phyloP scores from a whole-genome alignment of 2,329 filamentous ascomycete species.

The Monilinia laxa region DNA sequence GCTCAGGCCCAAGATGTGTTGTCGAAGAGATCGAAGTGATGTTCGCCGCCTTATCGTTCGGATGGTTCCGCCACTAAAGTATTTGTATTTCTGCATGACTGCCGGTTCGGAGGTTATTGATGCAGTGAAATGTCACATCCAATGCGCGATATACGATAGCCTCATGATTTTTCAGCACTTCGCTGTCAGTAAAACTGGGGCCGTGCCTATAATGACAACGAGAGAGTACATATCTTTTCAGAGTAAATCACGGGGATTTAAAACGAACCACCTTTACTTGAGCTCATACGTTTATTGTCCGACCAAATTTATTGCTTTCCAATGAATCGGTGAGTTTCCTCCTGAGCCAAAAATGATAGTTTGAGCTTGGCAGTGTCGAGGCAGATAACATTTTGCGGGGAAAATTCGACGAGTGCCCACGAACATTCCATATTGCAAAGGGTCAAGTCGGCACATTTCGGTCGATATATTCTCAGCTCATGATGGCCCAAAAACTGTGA shows the following conservation, averaged over 20 bases:
- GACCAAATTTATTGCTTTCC: background rate
- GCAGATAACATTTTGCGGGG: background rate
- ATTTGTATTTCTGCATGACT: background rate
- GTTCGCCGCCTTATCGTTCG: slow-evolving; percentile 20
- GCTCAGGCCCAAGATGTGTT: slow-evolving; percentile 2
- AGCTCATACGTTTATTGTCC: background rate
- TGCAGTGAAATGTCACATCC: slow-evolving; percentile 12
- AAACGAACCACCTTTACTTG: background rate
- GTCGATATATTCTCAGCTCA: background rate
- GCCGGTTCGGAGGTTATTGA: slow-evolving; percentile 5
- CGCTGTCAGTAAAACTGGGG: slow-evolving; percentile 12
- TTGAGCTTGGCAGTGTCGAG: background rate
- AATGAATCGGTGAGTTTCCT: background rate
- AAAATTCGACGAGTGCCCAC: background rate
- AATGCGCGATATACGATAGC: background rate
- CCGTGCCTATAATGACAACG: background rate
- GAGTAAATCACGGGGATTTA: background rate
- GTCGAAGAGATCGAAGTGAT: slow-evolving; percentile 1
- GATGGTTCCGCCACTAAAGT: slow-evolving; percentile 11
- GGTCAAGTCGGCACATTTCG: background rate
- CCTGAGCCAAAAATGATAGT: background rate
- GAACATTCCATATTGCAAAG: background rate
- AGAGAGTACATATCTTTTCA: background rate
- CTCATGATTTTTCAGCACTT: background rate
- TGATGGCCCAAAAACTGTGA: slow-evolving; percentile 58